Conservation (phyloP, 139 green algal species). For the Coccomyxa sp. region DNA sequence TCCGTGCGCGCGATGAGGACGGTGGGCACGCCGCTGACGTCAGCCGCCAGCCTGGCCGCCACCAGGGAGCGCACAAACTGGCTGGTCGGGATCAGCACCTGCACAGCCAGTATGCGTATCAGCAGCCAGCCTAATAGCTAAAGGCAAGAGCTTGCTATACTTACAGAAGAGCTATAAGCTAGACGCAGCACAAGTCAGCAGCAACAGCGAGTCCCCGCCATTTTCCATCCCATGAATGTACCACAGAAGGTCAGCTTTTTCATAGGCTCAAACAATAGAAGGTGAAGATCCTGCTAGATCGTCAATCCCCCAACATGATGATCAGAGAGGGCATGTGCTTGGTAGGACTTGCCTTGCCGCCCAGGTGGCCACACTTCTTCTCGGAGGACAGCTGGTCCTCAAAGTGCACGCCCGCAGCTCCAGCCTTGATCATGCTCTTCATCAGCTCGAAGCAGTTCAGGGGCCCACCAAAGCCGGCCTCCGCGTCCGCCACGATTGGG, state of each 20-base stretch:
- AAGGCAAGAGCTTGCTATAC: no score
- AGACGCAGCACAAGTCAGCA: no score
- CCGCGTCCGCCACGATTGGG: constrained; percentile 82
- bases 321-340: no score
- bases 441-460: constrained; percentile 84
- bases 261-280: no score
- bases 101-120: not conserved
- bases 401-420: constrained; percentile 77
- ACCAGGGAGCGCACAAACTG: constrained; percentile 73
- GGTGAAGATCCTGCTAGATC: no score
- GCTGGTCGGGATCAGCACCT: constrained; percentile 68
- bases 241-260: no score
- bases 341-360: constrained; percentile 55
- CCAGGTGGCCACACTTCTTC: constrained; percentile 79
- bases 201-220: no score
- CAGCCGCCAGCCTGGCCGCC: constrained; percentile 71
- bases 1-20: constrained; percentile 80
- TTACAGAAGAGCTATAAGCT: no score
- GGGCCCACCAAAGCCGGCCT: constrained; percentile 86
- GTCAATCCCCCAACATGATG: no score
- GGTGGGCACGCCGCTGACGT: constrained; percentile 66
- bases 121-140: no score
- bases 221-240: no score
- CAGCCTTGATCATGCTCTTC: constrained; percentile 70
- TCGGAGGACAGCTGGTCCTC: constrained; percentile 67